Conservation (phyloP, 495 filamentous ascomycete genomes). For the Penicillium antarcticum region DNA sequence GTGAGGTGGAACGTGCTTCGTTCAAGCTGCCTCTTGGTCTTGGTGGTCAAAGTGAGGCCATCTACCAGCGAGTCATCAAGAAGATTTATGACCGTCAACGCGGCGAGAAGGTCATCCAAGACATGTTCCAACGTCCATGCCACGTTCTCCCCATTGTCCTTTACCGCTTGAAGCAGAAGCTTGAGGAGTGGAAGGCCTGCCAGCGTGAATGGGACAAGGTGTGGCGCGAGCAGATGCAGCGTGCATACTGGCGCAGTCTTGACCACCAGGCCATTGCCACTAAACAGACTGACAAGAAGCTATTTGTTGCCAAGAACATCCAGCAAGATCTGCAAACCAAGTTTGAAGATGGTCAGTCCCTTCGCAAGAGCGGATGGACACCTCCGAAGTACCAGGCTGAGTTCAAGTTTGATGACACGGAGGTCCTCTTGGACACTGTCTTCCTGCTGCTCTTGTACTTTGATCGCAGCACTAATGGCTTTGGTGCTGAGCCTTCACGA, state of each 20-base stretch:
- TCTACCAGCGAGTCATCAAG: conserved; percentile 94
- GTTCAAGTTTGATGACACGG: conserved; percentile 69
- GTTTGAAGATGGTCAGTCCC: conserved; percentile 76
- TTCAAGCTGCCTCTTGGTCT: conserved; percentile 80
- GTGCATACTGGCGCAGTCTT: conserved; percentile 89
- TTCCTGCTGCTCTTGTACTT: conserved; percentile 75
- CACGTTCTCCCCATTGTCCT: conserved; percentile 83
- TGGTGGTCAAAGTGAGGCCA: conserved; percentile 90
- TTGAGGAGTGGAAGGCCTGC: conserved; percentile 94
- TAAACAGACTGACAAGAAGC: conserved; percentile 81
- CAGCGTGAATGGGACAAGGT: conserved; percentile 99
- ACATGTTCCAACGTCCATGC: conserved; percentile 77
- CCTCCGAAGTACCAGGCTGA: conserved; percentile 68
- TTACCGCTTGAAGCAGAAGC: conserved; percentile 83
- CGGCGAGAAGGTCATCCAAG: conserved; percentile 74
- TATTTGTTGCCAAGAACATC: conserved; percentile 81
- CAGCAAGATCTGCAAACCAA: conserved; percentile 82
- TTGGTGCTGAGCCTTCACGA: conserved; percentile 67
- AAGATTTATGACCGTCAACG: conserved; percentile 93
- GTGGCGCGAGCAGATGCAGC: conserved; percentile 90
- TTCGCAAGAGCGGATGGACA: conserved; percentile 56
- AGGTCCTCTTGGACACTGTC: conserved; percentile 76
- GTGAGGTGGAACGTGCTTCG: conserved; percentile 60
- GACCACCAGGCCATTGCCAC: conserved; percentile 91
- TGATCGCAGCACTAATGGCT: conserved; percentile 62